These are phyloP conservation scores for Pulveroboletus sp. DNA, from an alignment of 768 basidiomycete species.

Conservation along the genomic window DNA sequence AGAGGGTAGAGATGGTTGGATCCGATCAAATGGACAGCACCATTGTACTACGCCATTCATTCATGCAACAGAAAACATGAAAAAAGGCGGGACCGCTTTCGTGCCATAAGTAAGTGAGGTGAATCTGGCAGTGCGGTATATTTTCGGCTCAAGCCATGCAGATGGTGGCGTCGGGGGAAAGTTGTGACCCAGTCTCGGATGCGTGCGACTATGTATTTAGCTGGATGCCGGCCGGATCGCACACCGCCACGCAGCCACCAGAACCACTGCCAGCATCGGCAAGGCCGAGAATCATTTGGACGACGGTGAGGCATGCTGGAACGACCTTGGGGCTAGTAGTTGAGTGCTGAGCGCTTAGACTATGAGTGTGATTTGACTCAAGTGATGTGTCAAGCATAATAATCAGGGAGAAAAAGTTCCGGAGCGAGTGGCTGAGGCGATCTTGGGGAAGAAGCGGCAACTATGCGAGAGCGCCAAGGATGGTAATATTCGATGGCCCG, in stretches of 20 bases:
- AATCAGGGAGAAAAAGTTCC: conserved; percentile 7
- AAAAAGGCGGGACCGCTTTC: not conserved
- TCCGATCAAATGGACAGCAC: not conserved
- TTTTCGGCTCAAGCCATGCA: not conserved
- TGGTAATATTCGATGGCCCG: conserved; percentile 15
- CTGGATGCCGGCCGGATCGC: not conserved
- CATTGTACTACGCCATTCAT: too few species aligned
- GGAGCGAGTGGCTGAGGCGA: conserved; percentile 20
- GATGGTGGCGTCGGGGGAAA: too few species aligned
- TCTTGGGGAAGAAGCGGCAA: not conserved
- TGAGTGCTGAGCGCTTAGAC: too few species aligned
- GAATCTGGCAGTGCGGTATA: not conserved
- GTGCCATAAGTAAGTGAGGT: not conserved
- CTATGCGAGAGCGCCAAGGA: conserved; percentile 1
- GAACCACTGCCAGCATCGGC: conserved; percentile 9
- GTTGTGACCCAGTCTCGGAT: too few species aligned
- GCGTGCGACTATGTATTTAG: not conserved
- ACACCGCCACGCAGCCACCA: conserved; percentile 11
- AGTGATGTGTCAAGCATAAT: conserved; percentile 14
- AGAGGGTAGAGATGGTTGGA: not conserved
- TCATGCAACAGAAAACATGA: not conserved
- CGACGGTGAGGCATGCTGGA: not conserved
- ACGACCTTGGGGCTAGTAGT: too few species aligned
- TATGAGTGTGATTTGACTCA: conserved; percentile 1
- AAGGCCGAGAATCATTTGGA: not conserved